Percentiles rank a stretch among this genome's conserved stretches.
These are phyloP conservation scores for Nicotiana noctiflora DNA, from an alignment of 257 asterid genomes.

Conservation along the genomic window DNA sequence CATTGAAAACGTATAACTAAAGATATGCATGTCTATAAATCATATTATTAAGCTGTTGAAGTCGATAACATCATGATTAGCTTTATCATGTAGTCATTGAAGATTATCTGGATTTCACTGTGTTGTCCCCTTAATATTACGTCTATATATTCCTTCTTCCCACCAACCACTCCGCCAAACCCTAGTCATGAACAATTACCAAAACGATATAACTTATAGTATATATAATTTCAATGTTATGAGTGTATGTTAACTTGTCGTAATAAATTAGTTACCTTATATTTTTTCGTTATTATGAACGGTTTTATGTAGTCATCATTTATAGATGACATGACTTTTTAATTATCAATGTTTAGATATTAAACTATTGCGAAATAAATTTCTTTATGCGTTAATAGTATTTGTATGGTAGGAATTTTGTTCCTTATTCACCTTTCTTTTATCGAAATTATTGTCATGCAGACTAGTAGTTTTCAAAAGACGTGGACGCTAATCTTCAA, in stretches of 20 bases:
- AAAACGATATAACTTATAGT: too few relatives aligned
- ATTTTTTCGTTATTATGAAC: too few relatives aligned
- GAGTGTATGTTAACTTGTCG: too few relatives aligned
- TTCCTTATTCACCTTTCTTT: not conserved
- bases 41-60: constrained; percentile 4
- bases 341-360: too few relatives aligned
- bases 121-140: not conserved
- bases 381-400: not conserved
- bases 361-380: too few relatives aligned
- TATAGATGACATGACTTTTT: too few relatives aligned
- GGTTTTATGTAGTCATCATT: too few relatives aligned
- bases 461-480: not conserved
- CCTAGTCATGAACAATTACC: not conserved
- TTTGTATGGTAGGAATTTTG: not conserved
- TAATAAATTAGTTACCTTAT: too few relatives aligned
- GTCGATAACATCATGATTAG: constrained; percentile 12
- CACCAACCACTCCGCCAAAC: not conserved
- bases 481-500: not conserved
- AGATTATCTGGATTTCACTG: not conserved
- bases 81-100: not conserved
- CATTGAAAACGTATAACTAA: constrained; percentile 7
- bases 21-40: constrained; percentile 6
- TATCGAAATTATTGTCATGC: not conserved
- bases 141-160: not conserved
- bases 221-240: too few relatives aligned